Percentiles rank a stretch among this genome's conserved stretches.
phyloP scores from a whole-genome alignment of 768 basidiomycete species.

The Lactarius sanguifluus region DNA sequence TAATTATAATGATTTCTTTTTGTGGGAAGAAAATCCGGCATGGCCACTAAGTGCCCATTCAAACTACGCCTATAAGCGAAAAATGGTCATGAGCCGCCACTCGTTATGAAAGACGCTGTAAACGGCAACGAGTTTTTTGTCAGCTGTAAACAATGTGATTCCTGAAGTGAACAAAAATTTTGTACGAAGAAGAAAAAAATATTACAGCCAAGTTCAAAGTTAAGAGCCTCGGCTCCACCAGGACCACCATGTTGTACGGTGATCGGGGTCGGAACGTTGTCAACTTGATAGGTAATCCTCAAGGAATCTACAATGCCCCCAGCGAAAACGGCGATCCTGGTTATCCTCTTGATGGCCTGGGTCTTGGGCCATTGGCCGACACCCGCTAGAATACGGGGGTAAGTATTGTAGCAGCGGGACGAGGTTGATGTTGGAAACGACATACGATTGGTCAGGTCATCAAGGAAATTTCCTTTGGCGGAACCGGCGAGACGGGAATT shows the following conservation, averaged over 20 bases:
- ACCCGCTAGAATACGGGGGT: neutral
- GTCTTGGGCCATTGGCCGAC: neutral
- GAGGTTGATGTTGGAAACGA: neutral
- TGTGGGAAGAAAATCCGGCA: no score
- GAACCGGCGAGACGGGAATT: neutral
- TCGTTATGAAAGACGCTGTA: no score
- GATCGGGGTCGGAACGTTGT: neutral
- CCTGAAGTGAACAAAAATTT: neutral
- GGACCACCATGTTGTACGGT: neutral
- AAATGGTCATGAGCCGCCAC: no score
- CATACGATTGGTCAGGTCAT: conserved; percentile 2
- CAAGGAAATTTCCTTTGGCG: neutral
- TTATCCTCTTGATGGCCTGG: neutral
- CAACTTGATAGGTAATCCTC: neutral
- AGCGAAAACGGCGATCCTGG: neutral
- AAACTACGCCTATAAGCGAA: no score
- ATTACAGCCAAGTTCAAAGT: neutral
- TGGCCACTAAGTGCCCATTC: no score
- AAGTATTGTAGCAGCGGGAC: neutral
- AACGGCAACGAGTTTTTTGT: neutral
- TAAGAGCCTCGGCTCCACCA: neutral
- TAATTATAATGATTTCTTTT: no score
- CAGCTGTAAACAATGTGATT: neutral
- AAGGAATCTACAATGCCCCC: neutral
- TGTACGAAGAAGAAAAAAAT: neutral